Evolutionary conservation across 2,329 filamentous ascomycete species (phyloP).

Genomic region (Acephala macrosclerotiorum): DNA sequence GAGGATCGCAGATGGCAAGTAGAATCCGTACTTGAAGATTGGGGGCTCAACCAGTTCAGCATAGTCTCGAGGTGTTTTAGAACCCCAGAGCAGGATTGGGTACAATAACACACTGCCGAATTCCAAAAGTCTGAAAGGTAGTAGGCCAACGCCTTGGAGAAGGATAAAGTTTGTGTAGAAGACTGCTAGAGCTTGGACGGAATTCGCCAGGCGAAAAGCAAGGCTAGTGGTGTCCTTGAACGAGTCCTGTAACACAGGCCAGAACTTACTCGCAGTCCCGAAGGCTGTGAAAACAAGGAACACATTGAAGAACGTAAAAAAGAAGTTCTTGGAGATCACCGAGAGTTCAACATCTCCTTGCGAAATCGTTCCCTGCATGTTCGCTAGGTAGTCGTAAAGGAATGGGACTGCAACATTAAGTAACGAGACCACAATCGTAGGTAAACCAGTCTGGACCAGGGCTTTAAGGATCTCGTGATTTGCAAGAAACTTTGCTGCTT

Average conservation of each 20-base stretch:
- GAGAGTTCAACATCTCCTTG: constrained; percentile 94
- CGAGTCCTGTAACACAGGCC: constrained; percentile 73
- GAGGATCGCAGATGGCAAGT: constrained; percentile 88
- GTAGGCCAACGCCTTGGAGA: constrained; percentile 90
- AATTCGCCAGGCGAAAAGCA: constrained; percentile 75
- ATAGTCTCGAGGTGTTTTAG: constrained; percentile 89
- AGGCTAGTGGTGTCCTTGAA: constrained; percentile 82
- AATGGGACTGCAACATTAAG: constrained; percentile 92
- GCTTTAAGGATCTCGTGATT: constrained; percentile 75
- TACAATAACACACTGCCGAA: constrained; percentile 87
- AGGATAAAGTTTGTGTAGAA: constrained; percentile 97
- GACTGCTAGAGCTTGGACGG: constrained; percentile 75
- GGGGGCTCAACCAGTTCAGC: constrained; percentile 83
- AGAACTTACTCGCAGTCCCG: constrained; percentile 79
- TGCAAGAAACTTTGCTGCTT: constrained; percentile 71
- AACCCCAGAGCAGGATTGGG: constrained; percentile 77
- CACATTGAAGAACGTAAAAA: constrained; percentile 99
- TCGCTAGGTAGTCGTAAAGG: constrained; percentile 91
- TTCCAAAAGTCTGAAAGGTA: constrained; percentile 90
- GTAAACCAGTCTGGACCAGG: constrained; percentile 85
- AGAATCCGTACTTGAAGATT: constrained; percentile 95
- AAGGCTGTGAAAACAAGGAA: constrained; percentile 94
- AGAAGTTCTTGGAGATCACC: constrained; percentile 97
- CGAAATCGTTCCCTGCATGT: constrained; percentile 92
- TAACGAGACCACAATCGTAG: constrained; percentile 84